phyloP scores from a whole-genome alignment of 164 flowering plant genomes.

The Vitis cinerea region DNA sequence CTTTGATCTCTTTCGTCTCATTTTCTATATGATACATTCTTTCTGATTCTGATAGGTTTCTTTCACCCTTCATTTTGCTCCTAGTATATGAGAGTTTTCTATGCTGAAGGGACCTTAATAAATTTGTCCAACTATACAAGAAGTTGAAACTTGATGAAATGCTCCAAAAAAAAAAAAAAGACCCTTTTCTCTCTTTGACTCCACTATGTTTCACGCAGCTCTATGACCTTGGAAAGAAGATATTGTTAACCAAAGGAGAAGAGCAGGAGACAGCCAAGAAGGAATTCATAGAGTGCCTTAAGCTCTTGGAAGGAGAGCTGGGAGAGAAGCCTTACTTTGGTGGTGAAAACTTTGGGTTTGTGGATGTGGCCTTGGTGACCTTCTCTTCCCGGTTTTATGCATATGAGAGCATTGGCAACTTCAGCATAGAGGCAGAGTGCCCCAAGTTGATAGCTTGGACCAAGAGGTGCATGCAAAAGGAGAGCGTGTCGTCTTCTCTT shows the following conservation, averaged over 20 bases:
- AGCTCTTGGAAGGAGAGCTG: slow-evolving; percentile 18
- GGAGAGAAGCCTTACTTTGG: slow-evolving; percentile 17
- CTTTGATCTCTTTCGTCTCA: too few relatives aligned
- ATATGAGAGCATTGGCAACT: slow-evolving; percentile 12
- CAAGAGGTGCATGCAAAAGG: slow-evolving; percentile 20
- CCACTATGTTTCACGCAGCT: slow-evolving; percentile 7
- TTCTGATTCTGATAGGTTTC: too few relatives aligned
- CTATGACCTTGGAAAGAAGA: slow-evolving; percentile 4
- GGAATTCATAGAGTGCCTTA: slow-evolving; percentile 11
- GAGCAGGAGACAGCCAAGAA: slow-evolving; percentile 22
- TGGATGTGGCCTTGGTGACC: slow-evolving; percentile 9
- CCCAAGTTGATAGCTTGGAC: slow-evolving; percentile 13
- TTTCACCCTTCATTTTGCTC: too few relatives aligned
- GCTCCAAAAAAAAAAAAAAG: too few relatives aligned
- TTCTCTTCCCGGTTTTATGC: slow-evolving; percentile 16
- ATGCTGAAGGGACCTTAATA: too few relatives aligned
- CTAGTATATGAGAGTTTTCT: too few relatives aligned
- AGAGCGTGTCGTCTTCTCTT: neutral
- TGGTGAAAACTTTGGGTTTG: slow-evolving; percentile 12
- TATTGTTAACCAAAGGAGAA: slow-evolving; percentile 17
- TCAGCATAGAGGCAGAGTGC: slow-evolving; percentile 20
- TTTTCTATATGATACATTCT: too few relatives aligned
- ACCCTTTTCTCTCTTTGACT: neutral
- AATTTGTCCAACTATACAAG: too few relatives aligned
- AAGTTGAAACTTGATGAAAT: too few relatives aligned